These are phyloP conservation scores for Sordaria brevicollis DNA, from an alignment of 495 filamentous ascomycete genomes.

Conservation along the genomic window DNA sequence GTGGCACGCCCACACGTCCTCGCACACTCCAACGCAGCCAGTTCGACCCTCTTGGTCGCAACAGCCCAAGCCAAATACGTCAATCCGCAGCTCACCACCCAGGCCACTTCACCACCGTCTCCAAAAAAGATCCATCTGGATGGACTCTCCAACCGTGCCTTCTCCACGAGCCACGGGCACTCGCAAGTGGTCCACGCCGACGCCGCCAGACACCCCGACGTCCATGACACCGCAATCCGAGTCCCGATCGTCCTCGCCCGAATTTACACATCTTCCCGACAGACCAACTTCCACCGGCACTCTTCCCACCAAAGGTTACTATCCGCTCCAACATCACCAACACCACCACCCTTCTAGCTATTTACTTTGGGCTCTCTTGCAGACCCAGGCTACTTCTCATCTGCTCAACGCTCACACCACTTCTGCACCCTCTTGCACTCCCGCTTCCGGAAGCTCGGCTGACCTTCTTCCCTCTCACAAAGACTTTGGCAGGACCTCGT, in stretches of 20 bases:
- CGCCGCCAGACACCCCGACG: background rate
- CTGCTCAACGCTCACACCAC: background rate
- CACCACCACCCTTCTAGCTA: background rate
- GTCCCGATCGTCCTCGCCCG: background rate
- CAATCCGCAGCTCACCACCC: background rate
- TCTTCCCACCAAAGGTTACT: conserved; percentile 9
- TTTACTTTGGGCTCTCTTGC: background rate
- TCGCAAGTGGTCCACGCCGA: background rate
- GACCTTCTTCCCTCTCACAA: conserved; percentile 7
- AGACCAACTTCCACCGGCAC: background rate
- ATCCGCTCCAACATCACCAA: background rate
- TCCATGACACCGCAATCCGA: background rate
- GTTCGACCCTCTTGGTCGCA: background rate
- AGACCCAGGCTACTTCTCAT: background rate
- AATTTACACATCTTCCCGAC: background rate
- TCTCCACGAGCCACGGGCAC: background rate
- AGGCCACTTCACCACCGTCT: background rate
- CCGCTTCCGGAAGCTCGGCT: conserved; percentile 14
- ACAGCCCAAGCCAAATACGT: background rate
- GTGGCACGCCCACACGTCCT: background rate
- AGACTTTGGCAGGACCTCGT: conserved; percentile 18
- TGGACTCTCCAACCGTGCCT: background rate
- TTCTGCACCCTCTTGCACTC: background rate
- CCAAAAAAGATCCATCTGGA: background rate
- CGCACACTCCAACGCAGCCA: background rate